These are phyloP conservation scores for Boletus nobilissimus DNA, from an alignment of 1,284 basidiomycete species.

Conservation along the genomic window DNA sequence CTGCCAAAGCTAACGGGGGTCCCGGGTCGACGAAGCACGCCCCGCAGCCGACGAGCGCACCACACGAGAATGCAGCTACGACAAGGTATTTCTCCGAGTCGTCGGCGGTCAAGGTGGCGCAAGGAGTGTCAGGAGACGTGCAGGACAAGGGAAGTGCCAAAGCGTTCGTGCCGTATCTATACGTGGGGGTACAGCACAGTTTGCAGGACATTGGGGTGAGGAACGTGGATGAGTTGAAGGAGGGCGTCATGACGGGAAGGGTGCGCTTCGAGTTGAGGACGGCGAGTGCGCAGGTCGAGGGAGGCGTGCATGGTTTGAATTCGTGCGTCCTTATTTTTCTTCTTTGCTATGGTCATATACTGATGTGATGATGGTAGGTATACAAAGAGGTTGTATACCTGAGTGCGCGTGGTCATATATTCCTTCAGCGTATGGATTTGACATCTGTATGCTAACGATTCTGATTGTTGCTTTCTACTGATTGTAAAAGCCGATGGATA, in stretches of 20 bases:
- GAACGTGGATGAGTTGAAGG: slow-evolving; percentile 71
- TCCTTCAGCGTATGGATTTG: not conserved
- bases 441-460: not conserved
- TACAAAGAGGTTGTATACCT: slow-evolving; percentile 50
- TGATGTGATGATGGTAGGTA: slow-evolving; percentile 38
- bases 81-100: slow-evolving; percentile 97
- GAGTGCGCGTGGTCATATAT: slow-evolving; percentile 7
- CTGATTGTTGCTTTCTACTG: not conserved
- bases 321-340: slow-evolving; percentile 63
- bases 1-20: slow-evolving; percentile 43
- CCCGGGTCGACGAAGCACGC: slow-evolving; percentile 59
- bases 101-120: slow-evolving; percentile 95
- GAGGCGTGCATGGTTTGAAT: slow-evolving; percentile 93
- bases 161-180: slow-evolving; percentile 92
- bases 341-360: not conserved
- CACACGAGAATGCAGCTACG: slow-evolving; percentile 95
- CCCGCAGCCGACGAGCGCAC: slow-evolving; percentile 56
- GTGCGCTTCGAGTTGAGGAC: slow-evolving; percentile 96
- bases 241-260: slow-evolving; percentile 69
- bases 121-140: slow-evolving; percentile 96
- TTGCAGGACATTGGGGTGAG: slow-evolving; percentile 93
- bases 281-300: slow-evolving; percentile 95
- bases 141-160: slow-evolving; percentile 96
- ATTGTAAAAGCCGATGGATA: too few species aligned
- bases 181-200: slow-evolving; percentile 94